Base-by-base conservation (phyloP, 495 filamentous ascomycete species). In the Pseudoneurospora amorphoporcata region DNA sequence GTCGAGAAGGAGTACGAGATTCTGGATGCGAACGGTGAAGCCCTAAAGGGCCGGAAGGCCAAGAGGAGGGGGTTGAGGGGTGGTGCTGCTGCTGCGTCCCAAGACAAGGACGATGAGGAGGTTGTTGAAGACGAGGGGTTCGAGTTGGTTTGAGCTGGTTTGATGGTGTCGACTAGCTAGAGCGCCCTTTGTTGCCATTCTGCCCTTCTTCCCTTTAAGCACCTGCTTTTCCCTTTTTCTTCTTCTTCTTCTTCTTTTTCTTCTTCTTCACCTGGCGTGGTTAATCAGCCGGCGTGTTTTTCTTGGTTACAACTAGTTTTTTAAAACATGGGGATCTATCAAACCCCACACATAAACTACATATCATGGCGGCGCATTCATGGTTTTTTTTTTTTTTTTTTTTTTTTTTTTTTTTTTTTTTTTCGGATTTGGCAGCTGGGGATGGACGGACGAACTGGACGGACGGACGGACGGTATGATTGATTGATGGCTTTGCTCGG, bases 1-100 rank as follows among this genome's bases (percentile, higher is more conserved):
- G 81, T 86, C 29, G 82, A 83, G 77, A 81, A 81, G 75, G 84
- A 86, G 75, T 86, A 84, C 69, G 84, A 84, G 76, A 81, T 86
- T 45, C 69, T 86, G 10, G 83, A 85, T 72, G 77, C 74, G 45
- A 82, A 83, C 17, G 84, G 84, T 9, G 79, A 86, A 70, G 76
- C 79, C 8, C 77, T 84, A 3, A 82, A 79, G 73, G 84, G 84
- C 17, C 76, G 81, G 43, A 83, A 81, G 80, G 84, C 82, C n/a
- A 73, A 65, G 53, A 61, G 69, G 69, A 72, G 53, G 32, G 45
- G 74, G 19, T 19, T 76, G 73, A 72, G 69, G 71, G 39, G 42
- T 9, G 69, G 41, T 1, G 47, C 38, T 41, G 14, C 12, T 38
- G 23, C 41, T 35, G 8, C 39, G 23, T 23, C 23, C 23, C 23